Evolutionary conservation across 129 eudicot species (phyloP).

Genomic region (Gnaphalium uliginosum): DNA sequence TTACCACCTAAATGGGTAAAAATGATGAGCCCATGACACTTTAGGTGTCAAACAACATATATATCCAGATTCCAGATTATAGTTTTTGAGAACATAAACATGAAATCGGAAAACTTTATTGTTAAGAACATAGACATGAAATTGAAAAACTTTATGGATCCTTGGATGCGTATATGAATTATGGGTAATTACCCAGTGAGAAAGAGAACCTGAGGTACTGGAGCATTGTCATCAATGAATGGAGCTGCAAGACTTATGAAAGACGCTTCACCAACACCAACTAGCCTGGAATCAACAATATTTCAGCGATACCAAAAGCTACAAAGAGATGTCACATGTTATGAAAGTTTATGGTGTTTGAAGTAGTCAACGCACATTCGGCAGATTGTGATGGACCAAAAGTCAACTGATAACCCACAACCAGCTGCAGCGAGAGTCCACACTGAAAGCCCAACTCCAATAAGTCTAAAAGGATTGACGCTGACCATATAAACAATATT

Average conservation of each 20-base stretch:
- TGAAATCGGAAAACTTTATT: background rate
- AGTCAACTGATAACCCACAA: slow-evolving; percentile 76
- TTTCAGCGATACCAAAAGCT: slow-evolving; percentile 7
- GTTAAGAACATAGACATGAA: no score
- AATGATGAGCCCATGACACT: no score
- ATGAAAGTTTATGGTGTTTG: slow-evolving; percentile 5
- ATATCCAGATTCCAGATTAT: background rate
- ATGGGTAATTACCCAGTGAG: background rate
- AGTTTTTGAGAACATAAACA: background rate
- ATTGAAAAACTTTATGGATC: background rate
- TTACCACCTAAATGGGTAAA: background rate
- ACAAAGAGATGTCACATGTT: background rate
- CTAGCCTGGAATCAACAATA: slow-evolving; percentile 54
- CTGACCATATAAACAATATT: slow-evolving; percentile 45
- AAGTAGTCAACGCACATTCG: slow-evolving; percentile 68
- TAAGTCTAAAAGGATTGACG: slow-evolving; percentile 91
- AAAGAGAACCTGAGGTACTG: slow-evolving; percentile 66
- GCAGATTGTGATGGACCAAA: slow-evolving; percentile 81
- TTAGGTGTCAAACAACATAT: background rate
- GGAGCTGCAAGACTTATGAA: slow-evolving; percentile 99
- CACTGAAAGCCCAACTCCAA: slow-evolving; percentile 92
- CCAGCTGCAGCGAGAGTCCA: slow-evolving; percentile 84
- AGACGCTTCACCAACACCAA: slow-evolving; percentile 99
- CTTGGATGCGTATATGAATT: background rate
- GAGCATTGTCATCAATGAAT: slow-evolving; percentile 96